These are phyloP conservation scores for Acorus gramineus DNA, from an alignment of 106 monocot genomes.

Conservation along the genomic window DNA sequence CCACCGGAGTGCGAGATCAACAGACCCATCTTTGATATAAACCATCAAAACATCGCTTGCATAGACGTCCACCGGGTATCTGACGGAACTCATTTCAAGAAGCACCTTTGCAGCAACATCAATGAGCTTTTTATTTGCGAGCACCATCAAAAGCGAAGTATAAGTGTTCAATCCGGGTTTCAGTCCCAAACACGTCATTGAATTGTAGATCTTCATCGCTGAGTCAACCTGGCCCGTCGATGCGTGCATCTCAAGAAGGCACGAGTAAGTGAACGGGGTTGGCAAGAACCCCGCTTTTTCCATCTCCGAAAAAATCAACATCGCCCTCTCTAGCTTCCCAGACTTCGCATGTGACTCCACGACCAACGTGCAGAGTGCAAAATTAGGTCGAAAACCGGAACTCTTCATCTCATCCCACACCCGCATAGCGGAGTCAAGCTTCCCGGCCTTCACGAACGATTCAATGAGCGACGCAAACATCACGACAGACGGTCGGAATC, in stretches of 20 bases:
- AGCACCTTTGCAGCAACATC: slow-evolving; percentile 87
- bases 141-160: slow-evolving; percentile 38
- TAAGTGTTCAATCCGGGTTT: slow-evolving; percentile 71
- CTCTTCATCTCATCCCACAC: slow-evolving; percentile 86
- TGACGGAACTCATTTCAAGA: slow-evolving; percentile 82
- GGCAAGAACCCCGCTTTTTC: slow-evolving; percentile 91
- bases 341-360: slow-evolving; percentile 79
- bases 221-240: slow-evolving; percentile 59
- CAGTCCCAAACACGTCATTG: slow-evolving; percentile 64
- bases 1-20: slow-evolving; percentile 72
- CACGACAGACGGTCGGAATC: slow-evolving; percentile 33
- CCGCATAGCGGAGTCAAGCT: slow-evolving; percentile 58
- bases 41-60: slow-evolving; percentile 94
- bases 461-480: slow-evolving; percentile 65
- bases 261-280: slow-evolving; percentile 60
- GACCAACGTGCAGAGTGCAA: slow-evolving; percentile 77
- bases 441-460: slow-evolving; percentile 74
- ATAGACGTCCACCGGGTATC: slow-evolving; percentile 78
- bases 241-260: slow-evolving; percentile 69
- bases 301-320: slow-evolving; percentile 65
- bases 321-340: slow-evolving; percentile 55
- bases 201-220: slow-evolving; percentile 71
- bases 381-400: slow-evolving; percentile 68
- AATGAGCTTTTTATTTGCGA: slow-evolving; percentile 69
- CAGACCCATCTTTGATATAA: slow-evolving; percentile 81